phyloP scores from a whole-genome alignment of 2,329 filamentous ascomycete species.

The Fusarium sp. region DNA sequence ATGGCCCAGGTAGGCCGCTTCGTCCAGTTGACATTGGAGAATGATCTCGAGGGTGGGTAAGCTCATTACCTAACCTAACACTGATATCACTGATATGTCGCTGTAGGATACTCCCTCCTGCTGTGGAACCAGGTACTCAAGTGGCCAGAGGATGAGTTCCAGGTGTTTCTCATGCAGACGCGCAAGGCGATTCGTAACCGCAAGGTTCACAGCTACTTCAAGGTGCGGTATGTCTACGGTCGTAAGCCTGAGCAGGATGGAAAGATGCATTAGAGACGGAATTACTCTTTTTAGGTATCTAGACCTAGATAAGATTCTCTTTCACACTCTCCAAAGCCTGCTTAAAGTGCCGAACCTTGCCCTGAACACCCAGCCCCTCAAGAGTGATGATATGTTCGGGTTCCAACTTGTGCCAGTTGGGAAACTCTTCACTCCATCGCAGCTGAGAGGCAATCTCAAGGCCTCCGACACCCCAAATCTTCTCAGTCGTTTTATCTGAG shows the following conservation, averaged over 20 bases:
- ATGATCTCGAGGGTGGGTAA: conserved; percentile 15
- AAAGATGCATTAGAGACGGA: not conserved
- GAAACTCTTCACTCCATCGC: not conserved
- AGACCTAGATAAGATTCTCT: not conserved
- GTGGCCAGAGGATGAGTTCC: conserved; percentile 13
- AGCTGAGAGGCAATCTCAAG: not conserved
- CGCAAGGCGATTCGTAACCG: conserved; percentile 15
- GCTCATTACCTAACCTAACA: accelerated
- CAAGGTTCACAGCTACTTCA: conserved; percentile 15
- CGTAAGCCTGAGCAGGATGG: not conserved
- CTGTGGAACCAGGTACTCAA: conserved; percentile 17
- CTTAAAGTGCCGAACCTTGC: not conserved
- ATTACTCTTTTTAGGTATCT: not conserved
- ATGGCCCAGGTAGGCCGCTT: conserved; percentile 16
- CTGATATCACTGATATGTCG: not conserved
- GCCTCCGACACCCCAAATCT: not conserved
- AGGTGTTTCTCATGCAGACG: conserved; percentile 15
- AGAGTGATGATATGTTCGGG: not conserved
- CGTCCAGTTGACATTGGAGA: conserved; percentile 14
- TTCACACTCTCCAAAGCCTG: not conserved
- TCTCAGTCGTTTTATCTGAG: not conserved
- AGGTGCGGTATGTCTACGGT: conserved; percentile 14
- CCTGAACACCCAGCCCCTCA: not conserved
- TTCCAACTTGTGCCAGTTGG: not conserved
- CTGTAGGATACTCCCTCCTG: conserved; percentile 14